phyloP scores from a whole-genome alignment of 2,329 filamentous ascomycete genomes.

The Calonectria ilicicola region DNA sequence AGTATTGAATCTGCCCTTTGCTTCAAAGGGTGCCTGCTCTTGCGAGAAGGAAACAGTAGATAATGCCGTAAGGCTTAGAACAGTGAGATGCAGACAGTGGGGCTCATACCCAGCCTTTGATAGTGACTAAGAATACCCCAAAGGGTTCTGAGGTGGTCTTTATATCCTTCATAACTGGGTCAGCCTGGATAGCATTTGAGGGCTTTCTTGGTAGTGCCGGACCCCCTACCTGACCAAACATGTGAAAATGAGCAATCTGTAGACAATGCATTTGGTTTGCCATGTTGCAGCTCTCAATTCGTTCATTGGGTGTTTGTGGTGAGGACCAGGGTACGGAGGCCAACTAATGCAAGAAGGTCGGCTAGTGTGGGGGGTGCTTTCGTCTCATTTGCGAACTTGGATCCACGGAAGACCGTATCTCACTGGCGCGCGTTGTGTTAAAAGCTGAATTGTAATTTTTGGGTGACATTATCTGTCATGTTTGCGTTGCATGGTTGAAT shows the following conservation, averaged over 20 bases:
- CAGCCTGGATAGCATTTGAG: too few species aligned
- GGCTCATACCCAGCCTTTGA: too few species aligned
- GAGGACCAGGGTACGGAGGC: not conserved
- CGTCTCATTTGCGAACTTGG: not conserved
- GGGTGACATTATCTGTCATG: not conserved
- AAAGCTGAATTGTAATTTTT: not conserved
- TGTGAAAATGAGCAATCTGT: not conserved
- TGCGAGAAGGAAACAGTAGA: too few species aligned
- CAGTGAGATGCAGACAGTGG: too few species aligned
- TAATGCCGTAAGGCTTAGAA: too few species aligned
- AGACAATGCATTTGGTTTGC: not conserved
- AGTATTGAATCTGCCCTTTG: too few species aligned
- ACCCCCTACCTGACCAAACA: not conserved
- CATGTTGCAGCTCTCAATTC: too few species aligned
- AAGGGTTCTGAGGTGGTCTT: too few species aligned
- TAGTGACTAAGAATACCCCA: too few species aligned
- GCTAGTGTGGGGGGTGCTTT: not conserved
- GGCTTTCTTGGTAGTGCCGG: not conserved
- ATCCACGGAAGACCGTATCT: not conserved
- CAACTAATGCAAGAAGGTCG: not conserved
- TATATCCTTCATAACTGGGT: not conserved
- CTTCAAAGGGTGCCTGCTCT: too few species aligned
- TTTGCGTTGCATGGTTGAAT: too few species aligned
- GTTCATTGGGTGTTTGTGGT: too few species aligned
- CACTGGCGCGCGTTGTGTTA: not conserved